Evolutionary conservation across 768 basidiomycete genomes (phyloP), one percentile per base, ranked within the genome.

Genomic region (Pleurotus tuoliensis): DNA sequence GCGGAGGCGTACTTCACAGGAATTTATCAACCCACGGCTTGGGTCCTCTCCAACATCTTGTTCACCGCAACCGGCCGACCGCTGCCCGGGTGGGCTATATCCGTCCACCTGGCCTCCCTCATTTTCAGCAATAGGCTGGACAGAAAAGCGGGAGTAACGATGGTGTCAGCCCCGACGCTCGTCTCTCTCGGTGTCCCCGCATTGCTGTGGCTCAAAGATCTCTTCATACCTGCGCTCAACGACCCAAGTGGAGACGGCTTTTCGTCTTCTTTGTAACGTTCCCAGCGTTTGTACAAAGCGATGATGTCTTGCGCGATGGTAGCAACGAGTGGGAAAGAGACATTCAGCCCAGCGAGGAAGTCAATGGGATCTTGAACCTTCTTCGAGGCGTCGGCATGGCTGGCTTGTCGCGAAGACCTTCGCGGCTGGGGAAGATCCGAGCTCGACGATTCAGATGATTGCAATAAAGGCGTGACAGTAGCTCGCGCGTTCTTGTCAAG

Each of bases 281-380:
- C 89, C 93, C 95, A 98, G 0, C 94, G 79, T 4, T 89, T 82
- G 70, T 98, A 98, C 34, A 97, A 71, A 3, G 89, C 83, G 54
- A 98, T 79, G 61, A 98, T 92, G 72, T 98, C 92, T 66, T 98
- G 95, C 0, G 88, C 82, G 63, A 97, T 87, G 40, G 89, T 86
- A 24, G 92, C 83, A 40, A 99, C 73, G 56, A 90, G 80, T 1
- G 88, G 79, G 61, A 95, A 79, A 49, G 88, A 93, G 56, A 98
- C 85, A 71, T 94, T 90, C 15, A 99, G 79, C 3, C 83, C 84
- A 0, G 94, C 84, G 57, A 99, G 82, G 69, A 97, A 98, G 4
- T 82, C 75, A 57, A 95, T 76, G 3, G 89, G 79, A 66, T 95
- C 90, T 63, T 84, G 82, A 16, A 74, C 70, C 64, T 83, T 75